Base-by-base conservation (phyloP, 805 yeast species). In the Saccharomyces jurei region DNA sequence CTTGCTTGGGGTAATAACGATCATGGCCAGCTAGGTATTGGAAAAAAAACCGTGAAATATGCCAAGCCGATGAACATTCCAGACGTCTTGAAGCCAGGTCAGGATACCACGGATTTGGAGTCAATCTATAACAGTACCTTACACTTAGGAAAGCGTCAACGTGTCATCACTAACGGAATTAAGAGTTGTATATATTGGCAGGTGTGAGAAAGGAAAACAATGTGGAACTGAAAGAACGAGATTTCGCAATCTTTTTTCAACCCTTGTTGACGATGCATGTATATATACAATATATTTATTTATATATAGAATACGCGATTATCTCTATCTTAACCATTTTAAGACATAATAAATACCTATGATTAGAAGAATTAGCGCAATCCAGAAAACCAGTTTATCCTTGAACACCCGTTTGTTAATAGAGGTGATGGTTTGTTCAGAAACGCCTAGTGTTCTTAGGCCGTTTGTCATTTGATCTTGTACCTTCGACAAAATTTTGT, bases 321-420 rank as follows among this genome's bases (percentile, higher is more conserved):
- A 17, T 4, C 6, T 44, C 54, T 69, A 86, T 48, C 87, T 76
- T 53, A 91, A 74, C 76, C 83, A 82, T 63, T 77, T 80, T 59
- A 84, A 68, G 47, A 91, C 82, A 55, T 62, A 76, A 69, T 82
- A 89, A 74, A 90, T 87, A 27, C 81, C 72, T 13, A 84, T 74
- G 54, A 91, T 66, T 70, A 88, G 78, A 30, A 85, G 60, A 1
- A 78, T 48, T 2, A 87, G 81, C 31, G 90, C 87, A 11, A 84
- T 83, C 77, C 87, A 90, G 66, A 94, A 94, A 30, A 94, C 73
- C 77, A 89, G 80, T 67, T 90, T 90, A 68, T 92, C 98, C 67
- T 89, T 86, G 61, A 80, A 81, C 10, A 96, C 92, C 53, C 96
- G 79, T 60, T 82, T 80, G 70, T 90, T 94, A 31, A 92, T 85